Percentiles rank a stretch among this genome's conserved stretches.
phyloP scores from a whole-genome alignment of 176 grass and related monocot species.

The Rhynchospora tenuis region DNA sequence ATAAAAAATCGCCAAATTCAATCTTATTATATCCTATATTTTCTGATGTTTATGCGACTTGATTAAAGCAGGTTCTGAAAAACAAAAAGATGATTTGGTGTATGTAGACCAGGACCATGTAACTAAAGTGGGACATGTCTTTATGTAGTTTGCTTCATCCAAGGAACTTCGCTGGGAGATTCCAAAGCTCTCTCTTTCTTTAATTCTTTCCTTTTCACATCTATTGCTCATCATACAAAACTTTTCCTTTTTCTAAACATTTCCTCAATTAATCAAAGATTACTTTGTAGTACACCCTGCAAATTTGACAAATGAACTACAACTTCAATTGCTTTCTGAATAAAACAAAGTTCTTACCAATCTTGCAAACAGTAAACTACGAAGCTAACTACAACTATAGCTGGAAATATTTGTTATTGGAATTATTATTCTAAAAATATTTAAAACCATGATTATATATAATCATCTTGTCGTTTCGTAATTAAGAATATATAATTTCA shows the following conservation, averaged over 20 bases:
- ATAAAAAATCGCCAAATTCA: no score
- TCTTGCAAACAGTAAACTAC: no score
- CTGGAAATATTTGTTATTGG: neutral
- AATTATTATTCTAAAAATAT: neutral
- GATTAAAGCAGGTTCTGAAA: neutral
- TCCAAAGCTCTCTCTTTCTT: constrained; percentile 27
- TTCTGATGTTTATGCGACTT: neutral
- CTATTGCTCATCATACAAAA: neutral
- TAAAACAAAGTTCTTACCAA: no score
- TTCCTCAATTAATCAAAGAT: neutral
- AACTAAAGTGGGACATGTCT: neutral
- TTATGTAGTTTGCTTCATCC: neutral
- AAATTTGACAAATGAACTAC: neutral
- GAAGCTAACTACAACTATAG: no score
- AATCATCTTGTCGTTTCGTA: no score
- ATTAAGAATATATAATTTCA: no score
- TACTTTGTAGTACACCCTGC: neutral
- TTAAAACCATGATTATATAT: no score
- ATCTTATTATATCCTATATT: no score
- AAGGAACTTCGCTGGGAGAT: neutral
- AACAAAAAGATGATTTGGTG: neutral
- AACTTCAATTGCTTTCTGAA: neutral
- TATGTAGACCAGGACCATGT: neutral
- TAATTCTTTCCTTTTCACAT: neutral
- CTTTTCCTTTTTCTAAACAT: neutral